Percentiles rank a stretch among this genome's conserved stretches.
Evolutionary conservation across 2,329 filamentous ascomycete species (phyloP).

Genomic region (Cordyceps militaris): DNA sequence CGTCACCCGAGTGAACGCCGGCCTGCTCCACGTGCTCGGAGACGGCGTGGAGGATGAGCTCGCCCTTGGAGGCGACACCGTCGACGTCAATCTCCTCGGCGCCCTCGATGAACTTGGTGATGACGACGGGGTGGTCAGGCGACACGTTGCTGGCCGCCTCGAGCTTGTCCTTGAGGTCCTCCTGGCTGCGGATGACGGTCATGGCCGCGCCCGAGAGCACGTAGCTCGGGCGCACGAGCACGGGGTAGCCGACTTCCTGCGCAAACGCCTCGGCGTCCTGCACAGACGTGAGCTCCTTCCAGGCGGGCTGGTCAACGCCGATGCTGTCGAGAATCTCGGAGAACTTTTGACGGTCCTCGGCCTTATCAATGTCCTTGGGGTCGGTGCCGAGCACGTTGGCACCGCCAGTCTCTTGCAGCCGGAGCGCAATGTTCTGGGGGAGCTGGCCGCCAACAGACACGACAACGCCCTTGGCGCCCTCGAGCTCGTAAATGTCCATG

Average conservation of each 20-base stretch:
- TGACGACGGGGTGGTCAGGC: slow-evolving; percentile 94
- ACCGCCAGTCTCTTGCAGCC: slow-evolving; percentile 82
- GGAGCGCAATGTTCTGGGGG: slow-evolving; percentile 93
- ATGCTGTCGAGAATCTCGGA: slow-evolving; percentile 96
- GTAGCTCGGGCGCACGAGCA: slow-evolving; percentile 89
- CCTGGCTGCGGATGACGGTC: slow-evolving; percentile 86
- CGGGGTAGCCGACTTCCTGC: slow-evolving; percentile 79
- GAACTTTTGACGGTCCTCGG: slow-evolving; percentile 97
- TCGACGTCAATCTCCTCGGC: slow-evolving; percentile 96
- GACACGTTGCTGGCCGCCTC: slow-evolving; percentile 84
- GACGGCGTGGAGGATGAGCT: slow-evolving; percentile 84
- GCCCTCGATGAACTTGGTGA: slow-evolving; percentile 96
- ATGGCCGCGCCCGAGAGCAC: slow-evolving; percentile 97
- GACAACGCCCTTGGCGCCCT: slow-evolving; percentile 76
- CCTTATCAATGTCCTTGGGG: slow-evolving; percentile 92
- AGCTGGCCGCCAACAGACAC: slow-evolving; percentile 95
- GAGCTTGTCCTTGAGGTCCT: slow-evolving; percentile 91
- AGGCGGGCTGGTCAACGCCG: slow-evolving; percentile 91
- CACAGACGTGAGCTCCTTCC: slow-evolving; percentile 93
- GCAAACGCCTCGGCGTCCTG: slow-evolving; percentile 84
- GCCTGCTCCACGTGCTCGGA: slow-evolving; percentile 96
- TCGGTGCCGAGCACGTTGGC: slow-evolving; percentile 90
- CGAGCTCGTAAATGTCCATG: slow-evolving; percentile 97
- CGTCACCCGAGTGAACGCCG: slow-evolving; percentile 96
- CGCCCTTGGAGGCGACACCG: slow-evolving; percentile 78